Evolutionary conservation across 768 basidiomycete species (phyloP).

Genomic region (Suillus americanus): DNA sequence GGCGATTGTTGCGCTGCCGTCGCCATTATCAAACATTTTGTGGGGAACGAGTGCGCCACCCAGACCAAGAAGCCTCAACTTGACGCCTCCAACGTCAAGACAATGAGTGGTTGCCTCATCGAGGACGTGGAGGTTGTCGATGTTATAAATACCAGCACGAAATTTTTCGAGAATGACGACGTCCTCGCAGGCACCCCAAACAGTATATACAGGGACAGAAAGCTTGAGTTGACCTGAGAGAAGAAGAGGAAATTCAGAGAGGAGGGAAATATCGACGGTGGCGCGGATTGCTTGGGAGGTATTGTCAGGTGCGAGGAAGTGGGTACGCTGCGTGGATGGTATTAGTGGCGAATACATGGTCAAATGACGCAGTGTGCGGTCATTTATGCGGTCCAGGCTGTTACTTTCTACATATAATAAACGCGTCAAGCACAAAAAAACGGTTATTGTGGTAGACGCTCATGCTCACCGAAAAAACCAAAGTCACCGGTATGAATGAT

Average conservation of each 20-base stretch:
- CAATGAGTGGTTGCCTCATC: slow-evolving; percentile 95
- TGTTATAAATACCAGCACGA: slow-evolving; percentile 74
- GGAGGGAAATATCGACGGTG: slow-evolving; percentile 71
- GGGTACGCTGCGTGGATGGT: slow-evolving; percentile 73
- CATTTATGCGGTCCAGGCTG: slow-evolving; percentile 88
- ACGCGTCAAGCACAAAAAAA: slow-evolving; percentile 17
- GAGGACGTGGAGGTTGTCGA: slow-evolving; percentile 88
- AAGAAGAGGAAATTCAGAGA: slow-evolving; percentile 93
- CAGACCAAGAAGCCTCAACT: slow-evolving; percentile 90
- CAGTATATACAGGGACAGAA: slow-evolving; percentile 90
- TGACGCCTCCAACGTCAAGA: slow-evolving; percentile 89
- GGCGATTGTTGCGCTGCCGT: slow-evolving; percentile 94
- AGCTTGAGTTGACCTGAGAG: slow-evolving; percentile 90
- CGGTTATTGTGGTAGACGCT: neutral
- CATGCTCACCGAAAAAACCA: slow-evolving; percentile 85
- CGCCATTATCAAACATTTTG: slow-evolving; percentile 94
- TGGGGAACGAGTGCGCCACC: slow-evolving; percentile 94
- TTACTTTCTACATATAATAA: slow-evolving; percentile 53
- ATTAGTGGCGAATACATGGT: slow-evolving; percentile 96
- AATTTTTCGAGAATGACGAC: slow-evolving; percentile 92
- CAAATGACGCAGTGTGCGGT: slow-evolving; percentile 93
- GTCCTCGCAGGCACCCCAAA: slow-evolving; percentile 98
- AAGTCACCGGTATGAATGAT: slow-evolving; percentile 99
- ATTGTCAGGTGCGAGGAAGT: slow-evolving; percentile 74
- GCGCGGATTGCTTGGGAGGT: slow-evolving; percentile 67